Evolutionary conservation across 1,284 basidiomycete genomes (phyloP), one percentile per base, ranked within the genome.

Genomic region (Veloboletus limbatus): DNA sequence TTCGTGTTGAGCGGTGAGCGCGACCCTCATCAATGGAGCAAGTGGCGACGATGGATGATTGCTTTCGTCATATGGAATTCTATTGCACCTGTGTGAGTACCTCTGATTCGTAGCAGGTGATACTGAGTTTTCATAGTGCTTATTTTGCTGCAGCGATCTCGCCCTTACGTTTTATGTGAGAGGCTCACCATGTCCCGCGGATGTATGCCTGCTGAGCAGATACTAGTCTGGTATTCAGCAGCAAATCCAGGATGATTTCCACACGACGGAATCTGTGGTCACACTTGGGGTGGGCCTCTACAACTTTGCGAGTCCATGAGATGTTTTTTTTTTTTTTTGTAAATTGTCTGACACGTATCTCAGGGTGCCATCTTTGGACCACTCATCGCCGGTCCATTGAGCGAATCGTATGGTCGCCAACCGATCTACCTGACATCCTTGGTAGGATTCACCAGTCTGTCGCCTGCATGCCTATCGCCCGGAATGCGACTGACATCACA

Each of bases 211-310:
- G 18, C 44, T 60, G 25, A 56, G 6, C n/a, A 8, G 2, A 33
- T 8, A 5, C 17, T 42, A 62, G 60, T 65, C 60, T 31, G 60
- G 60, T 17, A 59, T 65, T 24, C 53, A 62, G 6, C 43, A 59
- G 3, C 60, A 62, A 31, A 55, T 62, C 10, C 53, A 62, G 36
- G 25, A 59, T 9, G 40, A 65, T 4, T 65, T 65, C 20, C 41
- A 24, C 1, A 41, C 51, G 2, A 42, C 60, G 1, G 35, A 46
- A 14, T 57, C 45, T n/a, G 43, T 63, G 9, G 62, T 40, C 22
- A 61, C 60, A 7, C 60, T 65, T 6, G 62, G 62, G 3, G 54
- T 65, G 2, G 52, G 62, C 31, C 48, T 62, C 18, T 65, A 49
- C 28, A 62, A 65, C 43, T 55, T 62, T 46, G 60, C 40, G 42